Conservation (phyloP, 1,284 basidiomycete species). For the Anthracocystis walkeri region DNA sequence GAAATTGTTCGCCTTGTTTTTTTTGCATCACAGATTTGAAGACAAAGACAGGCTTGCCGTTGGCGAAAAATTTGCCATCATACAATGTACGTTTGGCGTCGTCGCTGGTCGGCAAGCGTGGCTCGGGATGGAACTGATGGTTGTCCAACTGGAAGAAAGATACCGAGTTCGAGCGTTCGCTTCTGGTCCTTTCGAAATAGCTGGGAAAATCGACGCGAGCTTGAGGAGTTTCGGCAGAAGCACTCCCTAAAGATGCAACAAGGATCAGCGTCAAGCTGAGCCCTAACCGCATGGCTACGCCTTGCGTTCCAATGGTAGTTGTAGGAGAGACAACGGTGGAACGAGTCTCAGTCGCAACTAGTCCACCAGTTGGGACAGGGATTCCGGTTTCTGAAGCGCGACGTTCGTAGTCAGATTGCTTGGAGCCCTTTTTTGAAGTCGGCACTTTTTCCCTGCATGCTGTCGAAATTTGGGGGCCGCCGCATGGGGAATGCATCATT, state of each 20-base stretch:
- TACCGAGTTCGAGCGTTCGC: not conserved
- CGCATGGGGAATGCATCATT: no score
- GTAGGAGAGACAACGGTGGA: no score
- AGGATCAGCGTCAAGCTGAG: not conserved
- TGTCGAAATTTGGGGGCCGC: no score
- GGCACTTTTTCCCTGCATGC: no score
- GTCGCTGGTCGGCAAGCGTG: no score
- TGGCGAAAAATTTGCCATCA: not conserved
- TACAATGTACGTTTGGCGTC: not conserved
- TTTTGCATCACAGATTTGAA: not conserved
- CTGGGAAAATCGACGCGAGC: not conserved
- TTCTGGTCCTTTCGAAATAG: not conserved
- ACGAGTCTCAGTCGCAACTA: no score
- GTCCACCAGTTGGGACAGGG: no score
- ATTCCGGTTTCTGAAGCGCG: no score
- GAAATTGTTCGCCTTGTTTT: not conserved
- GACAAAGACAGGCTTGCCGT: conserved; percentile 8
- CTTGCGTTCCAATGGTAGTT: not conserved
- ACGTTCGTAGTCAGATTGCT: no score
- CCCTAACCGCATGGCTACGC: not conserved
- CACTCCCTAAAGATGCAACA: not conserved
- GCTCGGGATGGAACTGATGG: not conserved
- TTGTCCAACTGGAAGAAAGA: not conserved
- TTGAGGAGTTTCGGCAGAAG: not conserved
- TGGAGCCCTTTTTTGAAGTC: no score